Evolutionary conservation across 2,329 filamentous ascomycete species (phyloP), one percentile per base, ranked within the genome.

Genomic region (Ceratocystis destructans): DNA sequence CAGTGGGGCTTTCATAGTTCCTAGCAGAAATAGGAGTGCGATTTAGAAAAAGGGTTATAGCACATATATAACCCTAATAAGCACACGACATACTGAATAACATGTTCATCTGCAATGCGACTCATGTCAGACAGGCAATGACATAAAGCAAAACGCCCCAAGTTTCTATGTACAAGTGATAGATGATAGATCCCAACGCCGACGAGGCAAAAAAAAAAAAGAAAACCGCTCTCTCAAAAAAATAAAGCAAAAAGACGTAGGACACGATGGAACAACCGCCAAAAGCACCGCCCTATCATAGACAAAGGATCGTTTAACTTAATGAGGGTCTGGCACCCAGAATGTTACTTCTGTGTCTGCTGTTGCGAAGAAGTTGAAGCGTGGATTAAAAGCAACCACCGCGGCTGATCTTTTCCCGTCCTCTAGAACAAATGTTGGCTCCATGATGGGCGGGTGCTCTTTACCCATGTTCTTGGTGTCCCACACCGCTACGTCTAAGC

Each of bases 311-410:
- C 37, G 12, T 12, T 41, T 41, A 12, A 41, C 37, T 41, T 63
- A 67, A 22, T 68, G 66, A 25, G 84, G 82, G 73, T 90, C 87
- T 0, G 88, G 88, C 45, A 89, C 75, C 88, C 88, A 92, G 71
- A 92, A 89, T 22, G 89, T 76, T 68, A 90, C 78, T 65, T 96
- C 91, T 72, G 87, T 87, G 71, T 97, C 92, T 2, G 90, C 94
- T 57, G 87, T 94, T 7, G 90, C 92, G 70, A 97, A 82, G 78
- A 96, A 86, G 75, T 97, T 96, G 75, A 88, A 94, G 62, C 92
- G 83, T 31, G 92, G 94, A 73, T 96, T 97, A 74, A 91, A 94
- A 25, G 88, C 89, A 53, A 96, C 80, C 12, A 96, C 82, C 0
- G 88, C 88, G 3, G 84, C 84, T 76, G 84, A 85, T 73, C 79